Base-by-base conservation (phyloP, 805 yeast genomes). In the Wickerhamomyces rabaulensis region DNA sequence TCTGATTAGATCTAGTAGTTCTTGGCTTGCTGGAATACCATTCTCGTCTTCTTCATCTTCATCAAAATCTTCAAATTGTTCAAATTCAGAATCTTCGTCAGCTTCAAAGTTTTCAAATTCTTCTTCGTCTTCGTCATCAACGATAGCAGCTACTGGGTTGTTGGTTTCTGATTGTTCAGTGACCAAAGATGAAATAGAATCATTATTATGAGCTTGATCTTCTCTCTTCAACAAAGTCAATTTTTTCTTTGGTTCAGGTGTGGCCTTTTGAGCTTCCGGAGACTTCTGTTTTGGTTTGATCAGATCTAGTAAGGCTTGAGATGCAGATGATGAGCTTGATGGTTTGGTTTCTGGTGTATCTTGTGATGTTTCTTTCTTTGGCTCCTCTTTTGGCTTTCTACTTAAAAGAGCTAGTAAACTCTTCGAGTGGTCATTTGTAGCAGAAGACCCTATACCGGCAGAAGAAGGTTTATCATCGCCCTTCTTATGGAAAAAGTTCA, bases 1-100 rank as follows among this genome's bases (percentile, higher is more conserved):
- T 39, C 48, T 51, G 35, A 60, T 60, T 41, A 59, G 33, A 0
- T 44, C 54, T 10, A 59, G 22, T 12, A 60, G 41, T 45, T 58
- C 64, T 35, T 49, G 44, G n/a, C 53, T 53, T 41, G 60, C 60
- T 22, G 55, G 52, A 6, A 46, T 43, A n/a, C 42, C 25, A 3
- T 44, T 31, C 9, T 44, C 42, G 1, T 40, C 29, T 3, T 26
- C 43, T 6, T 39, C 29, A 13, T 36, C 29, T 25, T 42, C 38
- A 12, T 35, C 36, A 6, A 17, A 26, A 3, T 41, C 39, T 25
- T 37, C 45, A 19, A 39, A 10, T 31, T 41, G 19, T 12, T 46
- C 22, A 19, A 35, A 35, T n/a, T 46, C 42, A n/a, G 38, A 33
- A 19, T 40, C 36, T 3, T 39, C 29, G 13, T 26, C 21, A 10